Evolutionary conservation across 768 basidiomycete genomes (phyloP).

Genomic region (Cystofilobasidium bisporidii): DNA sequence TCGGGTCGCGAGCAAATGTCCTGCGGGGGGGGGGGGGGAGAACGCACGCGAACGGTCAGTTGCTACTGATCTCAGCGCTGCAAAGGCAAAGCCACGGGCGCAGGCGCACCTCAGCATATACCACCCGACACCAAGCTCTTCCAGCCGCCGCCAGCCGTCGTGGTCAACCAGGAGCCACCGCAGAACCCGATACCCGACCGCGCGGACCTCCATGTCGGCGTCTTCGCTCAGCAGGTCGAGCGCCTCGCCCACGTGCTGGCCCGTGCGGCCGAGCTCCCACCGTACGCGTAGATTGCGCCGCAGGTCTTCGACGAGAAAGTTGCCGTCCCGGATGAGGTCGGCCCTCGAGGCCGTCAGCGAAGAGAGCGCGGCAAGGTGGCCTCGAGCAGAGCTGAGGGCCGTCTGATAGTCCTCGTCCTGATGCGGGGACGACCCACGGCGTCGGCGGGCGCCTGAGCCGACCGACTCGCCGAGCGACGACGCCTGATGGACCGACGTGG

Average conservation of each 20-base stretch:
- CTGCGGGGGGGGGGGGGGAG: too few relatives aligned
- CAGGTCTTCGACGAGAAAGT: constrained; percentile 32
- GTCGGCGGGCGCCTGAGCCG: background rate
- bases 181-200: constrained; percentile 65
- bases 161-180: constrained; percentile 14
- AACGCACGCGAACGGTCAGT: too few relatives aligned
- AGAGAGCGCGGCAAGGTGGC: constrained; percentile 27
- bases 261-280: constrained; percentile 56
- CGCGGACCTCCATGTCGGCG: constrained; percentile 55
- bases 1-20: constrained; percentile 73
- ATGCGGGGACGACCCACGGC: background rate
- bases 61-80: too few relatives aligned
- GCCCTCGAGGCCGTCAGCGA: constrained; percentile 16
- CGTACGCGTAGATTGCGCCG: constrained; percentile 64
- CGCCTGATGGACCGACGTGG: background rate
- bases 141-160: constrained; percentile 15
- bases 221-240: constrained; percentile 13
- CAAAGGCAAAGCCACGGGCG: too few relatives aligned
- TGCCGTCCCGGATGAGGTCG: constrained; percentile 29
- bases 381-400: constrained; percentile 21
- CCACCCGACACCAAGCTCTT: constrained; percentile 51
- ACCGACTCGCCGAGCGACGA: background rate
- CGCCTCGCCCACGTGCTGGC: constrained; percentile 21
- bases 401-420: constrained; percentile 18
- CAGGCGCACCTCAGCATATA: constrained; percentile 80